Conservation (phyloP, 768 basidiomycete genomes). For the Termitomyces sp. region DNA sequence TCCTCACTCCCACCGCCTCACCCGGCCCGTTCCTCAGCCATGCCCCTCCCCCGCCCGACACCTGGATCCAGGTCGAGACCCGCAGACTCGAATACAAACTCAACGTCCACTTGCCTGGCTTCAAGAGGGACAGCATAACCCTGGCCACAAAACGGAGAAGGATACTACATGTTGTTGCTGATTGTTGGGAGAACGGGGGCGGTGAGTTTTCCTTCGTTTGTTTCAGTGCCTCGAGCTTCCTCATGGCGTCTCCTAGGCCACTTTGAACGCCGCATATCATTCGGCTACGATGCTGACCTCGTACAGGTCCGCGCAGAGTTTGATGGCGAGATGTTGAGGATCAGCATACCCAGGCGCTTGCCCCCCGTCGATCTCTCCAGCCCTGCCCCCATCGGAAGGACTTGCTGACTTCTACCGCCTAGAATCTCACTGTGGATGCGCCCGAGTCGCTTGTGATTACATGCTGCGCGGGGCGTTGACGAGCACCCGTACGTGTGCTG, state of each 20-base stretch:
- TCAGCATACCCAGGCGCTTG: slow-evolving; percentile 47
- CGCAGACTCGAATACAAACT: slow-evolving; percentile 48
- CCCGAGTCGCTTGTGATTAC: too few relatives aligned
- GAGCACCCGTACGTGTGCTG: too few relatives aligned
- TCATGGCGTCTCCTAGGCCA: too few relatives aligned
- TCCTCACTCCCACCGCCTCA: slow-evolving; percentile 36
- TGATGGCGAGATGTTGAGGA: slow-evolving; percentile 59
- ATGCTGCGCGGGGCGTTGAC: too few relatives aligned
- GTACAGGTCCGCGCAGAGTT: slow-evolving; percentile 69
- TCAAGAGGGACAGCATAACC: slow-evolving; percentile 61
- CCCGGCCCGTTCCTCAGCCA: slow-evolving; percentile 50
- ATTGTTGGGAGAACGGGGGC: slow-evolving; percentile 68
- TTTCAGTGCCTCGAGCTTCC: too few relatives aligned
- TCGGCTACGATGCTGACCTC: slow-evolving; percentile 72
- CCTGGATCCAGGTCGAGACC: slow-evolving; percentile 63
- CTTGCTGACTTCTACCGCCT: too few relatives aligned
- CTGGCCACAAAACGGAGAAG: slow-evolving; percentile 60
- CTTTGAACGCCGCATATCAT: slow-evolving; percentile 71
- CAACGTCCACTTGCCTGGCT: slow-evolving; percentile 61
- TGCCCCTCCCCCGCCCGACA: slow-evolving; percentile 51
- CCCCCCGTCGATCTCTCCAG: slow-evolving; percentile 17
- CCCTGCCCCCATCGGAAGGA: too few relatives aligned
- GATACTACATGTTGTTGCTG: slow-evolving; percentile 68
- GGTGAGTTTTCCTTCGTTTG: slow-evolving; percentile 28
- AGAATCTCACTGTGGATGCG: too few relatives aligned